These are phyloP conservation scores for Esteya vermicola DNA, from an alignment of 2,329 filamentous ascomycete species.

Conservation along the genomic window DNA sequence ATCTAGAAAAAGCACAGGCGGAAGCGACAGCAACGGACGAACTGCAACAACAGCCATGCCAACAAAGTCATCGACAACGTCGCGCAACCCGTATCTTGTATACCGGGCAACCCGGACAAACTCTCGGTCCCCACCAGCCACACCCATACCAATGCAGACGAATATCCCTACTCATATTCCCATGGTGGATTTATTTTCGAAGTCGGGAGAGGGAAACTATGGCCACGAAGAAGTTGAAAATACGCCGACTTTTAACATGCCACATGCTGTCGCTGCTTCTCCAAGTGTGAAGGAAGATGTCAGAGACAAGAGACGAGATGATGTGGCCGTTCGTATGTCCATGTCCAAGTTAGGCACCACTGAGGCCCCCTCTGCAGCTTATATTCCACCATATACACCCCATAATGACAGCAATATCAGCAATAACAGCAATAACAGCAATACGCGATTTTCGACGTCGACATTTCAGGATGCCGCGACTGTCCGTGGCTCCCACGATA, in stretches of 20 bases:
- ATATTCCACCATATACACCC: too few species aligned
- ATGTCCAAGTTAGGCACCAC: too few species aligned
- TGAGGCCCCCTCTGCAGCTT: neutral
- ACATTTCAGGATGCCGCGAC: too few species aligned
- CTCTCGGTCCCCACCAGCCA: slow-evolving; percentile 4
- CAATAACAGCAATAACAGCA: neutral
- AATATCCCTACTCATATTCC: neutral
- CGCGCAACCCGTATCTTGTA: neutral
- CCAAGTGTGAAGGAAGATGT: too few species aligned
- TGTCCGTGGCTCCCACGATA: too few species aligned
- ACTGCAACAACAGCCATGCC: neutral
- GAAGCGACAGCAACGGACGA: neutral
- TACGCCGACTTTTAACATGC: too few species aligned
- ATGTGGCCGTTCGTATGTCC: neutral
- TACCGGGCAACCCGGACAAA: slow-evolving; percentile 1
- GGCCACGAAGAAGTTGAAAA: too few species aligned
- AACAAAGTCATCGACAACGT: neutral
- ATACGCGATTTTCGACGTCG: too few species aligned
- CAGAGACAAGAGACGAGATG: too few species aligned
- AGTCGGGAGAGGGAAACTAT: neutral
- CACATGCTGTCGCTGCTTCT: too few species aligned
- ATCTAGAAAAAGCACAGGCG: too few species aligned
- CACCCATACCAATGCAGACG: slow-evolving; percentile 2
- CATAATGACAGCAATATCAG: too few species aligned
- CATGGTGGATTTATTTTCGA: neutral